These are phyloP conservation scores for Tylopilus felleus DNA, from an alignment of 768 basidiomycete genomes.

Conservation along the genomic window DNA sequence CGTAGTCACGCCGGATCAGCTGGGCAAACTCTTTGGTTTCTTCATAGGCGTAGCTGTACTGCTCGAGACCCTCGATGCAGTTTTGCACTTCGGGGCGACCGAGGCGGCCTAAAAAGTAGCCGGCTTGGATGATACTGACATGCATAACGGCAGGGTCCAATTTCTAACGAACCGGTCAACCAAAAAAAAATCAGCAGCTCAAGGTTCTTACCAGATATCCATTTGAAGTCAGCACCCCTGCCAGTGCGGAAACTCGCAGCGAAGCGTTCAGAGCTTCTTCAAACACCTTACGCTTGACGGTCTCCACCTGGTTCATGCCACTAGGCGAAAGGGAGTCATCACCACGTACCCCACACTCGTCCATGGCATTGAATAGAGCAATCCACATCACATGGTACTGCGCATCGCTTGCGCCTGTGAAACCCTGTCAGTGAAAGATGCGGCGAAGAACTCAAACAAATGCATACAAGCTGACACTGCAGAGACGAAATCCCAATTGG, in stretches of 20 bases:
- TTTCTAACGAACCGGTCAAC: slow-evolving; percentile 39
- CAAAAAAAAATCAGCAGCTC: not conserved
- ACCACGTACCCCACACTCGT: slow-evolving; percentile 80
- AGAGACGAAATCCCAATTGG: slow-evolving; percentile 86
- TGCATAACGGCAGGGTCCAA: slow-evolving; percentile 89
- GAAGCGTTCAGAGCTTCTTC: slow-evolving; percentile 86
- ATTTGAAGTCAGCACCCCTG: slow-evolving; percentile 80
- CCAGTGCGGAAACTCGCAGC: slow-evolving; percentile 83
- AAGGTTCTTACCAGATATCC: slow-evolving; percentile 68
- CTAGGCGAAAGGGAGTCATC: slow-evolving; percentile 43
- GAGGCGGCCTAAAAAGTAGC: slow-evolving; percentile 74
- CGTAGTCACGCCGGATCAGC: slow-evolving; percentile 55
- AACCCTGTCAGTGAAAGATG: not conserved
- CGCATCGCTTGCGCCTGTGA: slow-evolving; percentile 73
- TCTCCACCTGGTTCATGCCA: slow-evolving; percentile 59
- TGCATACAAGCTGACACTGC: slow-evolving; percentile 61
- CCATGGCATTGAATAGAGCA: slow-evolving; percentile 73
- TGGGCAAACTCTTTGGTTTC: slow-evolving; percentile 77
- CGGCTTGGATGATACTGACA: slow-evolving; percentile 81
- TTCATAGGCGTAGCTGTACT: slow-evolving; percentile 86
- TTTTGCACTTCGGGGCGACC: slow-evolving; percentile 79
- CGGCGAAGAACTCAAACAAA: not conserved
- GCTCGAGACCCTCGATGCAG: slow-evolving; percentile 82
- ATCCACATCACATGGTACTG: slow-evolving; percentile 94
- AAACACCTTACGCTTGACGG: slow-evolving; percentile 62